Evolutionary conservation across 1,139 yeast genomes (phyloP), one percentile per base, ranked within the genome.

Genomic region (Diutina scorzettiae): DNA sequence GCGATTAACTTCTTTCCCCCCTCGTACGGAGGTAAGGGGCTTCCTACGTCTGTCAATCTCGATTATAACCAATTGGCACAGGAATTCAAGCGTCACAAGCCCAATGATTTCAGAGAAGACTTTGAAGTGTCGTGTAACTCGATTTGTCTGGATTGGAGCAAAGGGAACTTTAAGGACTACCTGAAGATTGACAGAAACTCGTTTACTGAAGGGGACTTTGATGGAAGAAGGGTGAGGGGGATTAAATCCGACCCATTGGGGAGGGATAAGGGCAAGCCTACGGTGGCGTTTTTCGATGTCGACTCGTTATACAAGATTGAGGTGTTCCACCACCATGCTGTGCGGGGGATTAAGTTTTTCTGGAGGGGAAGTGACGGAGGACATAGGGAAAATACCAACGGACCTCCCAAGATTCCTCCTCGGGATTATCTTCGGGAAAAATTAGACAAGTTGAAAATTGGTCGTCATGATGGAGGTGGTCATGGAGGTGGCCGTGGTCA

Each of bases 311-410:
- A 60, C 36, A 68, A 65, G 43, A 68, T 85, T 1, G 69, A 82
- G 46, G 69, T 85, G 0, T 79, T 73, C 49, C 75, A 79, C 48
- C 96, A 95, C 2, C 58, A 64, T 18, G 91, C 94, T 0, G 60
- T 91, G 20, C 95, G 87, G 60, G 97, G 97, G 2, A 53, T 89
- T 33, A 45, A 51, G 31, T 54, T 63, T 45, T 57, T 52, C 48
- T 59, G 31, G 40, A 11, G 16, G 11, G 31, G 31, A 4, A 12
- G 25, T 11, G 37, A 20, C 11, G 21, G 21, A 8, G 20, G 19
- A 6, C 18, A 6, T n/a, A 8, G 7, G 3, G 31, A 14, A 18
- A 34, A 7, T 17, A n/a, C n/a, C 2, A 11, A n/a, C 4, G n/a
- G 31, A 1, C 48, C 51, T 2, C 78, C 78, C 1, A 64, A 64